A percentile compares a stretch with the other conserved stretches of the same genome.
Evolutionary conservation across 352 stramenopile species (phyloP).

Genomic region (Pythium aristosporum): DNA sequence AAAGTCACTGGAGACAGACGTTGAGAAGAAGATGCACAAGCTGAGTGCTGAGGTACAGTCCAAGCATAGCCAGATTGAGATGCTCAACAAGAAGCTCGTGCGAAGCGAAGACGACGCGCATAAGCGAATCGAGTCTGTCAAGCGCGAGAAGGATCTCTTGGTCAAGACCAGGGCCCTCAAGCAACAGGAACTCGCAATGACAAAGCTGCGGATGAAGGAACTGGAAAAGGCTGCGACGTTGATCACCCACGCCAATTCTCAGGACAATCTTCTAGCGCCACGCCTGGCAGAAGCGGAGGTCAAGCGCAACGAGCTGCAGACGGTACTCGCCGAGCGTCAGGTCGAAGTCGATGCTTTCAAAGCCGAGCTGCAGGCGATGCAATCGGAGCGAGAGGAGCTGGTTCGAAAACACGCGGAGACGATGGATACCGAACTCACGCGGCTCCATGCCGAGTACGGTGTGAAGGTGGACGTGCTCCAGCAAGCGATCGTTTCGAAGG

Average conservation of each 20-base stretch:
- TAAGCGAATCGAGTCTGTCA: constrained; percentile 42
- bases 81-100: constrained; percentile 54
- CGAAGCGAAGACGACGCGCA: constrained; percentile 51
- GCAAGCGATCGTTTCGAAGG: constrained; percentile 41
- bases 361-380: constrained; percentile 48
- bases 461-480: constrained; percentile 46
- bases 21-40: constrained; percentile 57
- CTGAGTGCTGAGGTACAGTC: constrained; percentile 51
- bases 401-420: constrained; percentile 34
- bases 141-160: constrained; percentile 51
- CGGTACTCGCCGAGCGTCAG: constrained; percentile 47
- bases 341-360: constrained; percentile 58
- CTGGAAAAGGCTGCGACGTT: constrained; percentile 47
- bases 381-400: constrained; percentile 11
- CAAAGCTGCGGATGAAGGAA: constrained; percentile 60
- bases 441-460: constrained; percentile 52
- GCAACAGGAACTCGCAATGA: constrained; percentile 59
- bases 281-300: constrained; percentile 22
- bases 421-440: constrained; percentile 40
- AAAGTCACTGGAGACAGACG: constrained; percentile 49
- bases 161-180: constrained; percentile 56
- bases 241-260: not conserved
- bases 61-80: constrained; percentile 60
- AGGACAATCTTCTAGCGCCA: not conserved
- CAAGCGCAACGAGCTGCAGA: constrained; percentile 51